Evolutionary conservation across 169 alveolate genomes (phyloP).

Genomic region (Cryptosporidium muris): DNA sequence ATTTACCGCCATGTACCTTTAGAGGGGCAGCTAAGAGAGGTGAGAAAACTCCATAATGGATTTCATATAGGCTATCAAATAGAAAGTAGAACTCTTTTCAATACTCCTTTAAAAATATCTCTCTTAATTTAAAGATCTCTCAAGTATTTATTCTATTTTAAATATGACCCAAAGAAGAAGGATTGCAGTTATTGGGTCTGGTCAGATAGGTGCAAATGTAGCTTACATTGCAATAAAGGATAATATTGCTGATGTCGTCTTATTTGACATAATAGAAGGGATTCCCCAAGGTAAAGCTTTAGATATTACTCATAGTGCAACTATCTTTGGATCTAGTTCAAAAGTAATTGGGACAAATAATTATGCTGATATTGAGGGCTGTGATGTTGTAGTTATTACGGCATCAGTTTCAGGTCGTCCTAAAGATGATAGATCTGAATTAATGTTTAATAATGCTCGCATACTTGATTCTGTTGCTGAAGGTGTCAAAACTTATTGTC

Average conservation of each 20-base stretch:
- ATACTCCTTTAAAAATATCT: background rate
- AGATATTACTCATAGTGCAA: conserved; percentile 79
- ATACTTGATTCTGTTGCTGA: conserved; percentile 77
- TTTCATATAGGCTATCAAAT: no score
- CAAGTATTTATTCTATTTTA: background rate
- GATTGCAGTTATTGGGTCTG: conserved; percentile 81
- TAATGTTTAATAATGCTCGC: conserved; percentile 76
- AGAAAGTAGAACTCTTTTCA: background rate
- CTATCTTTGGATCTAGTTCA: conserved; percentile 76
- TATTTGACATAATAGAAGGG: conserved; percentile 79
- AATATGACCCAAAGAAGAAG: conserved; percentile 76
- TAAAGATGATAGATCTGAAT: conserved; percentile 78
- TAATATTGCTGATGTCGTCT: conserved; percentile 79
- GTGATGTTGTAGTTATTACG: conserved; percentile 79
- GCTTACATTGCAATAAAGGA: conserved; percentile 79
- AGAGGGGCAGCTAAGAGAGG: no score
- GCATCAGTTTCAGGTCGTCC: conserved; percentile 78
- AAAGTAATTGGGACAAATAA: conserved; percentile 78
- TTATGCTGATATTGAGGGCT: conserved; percentile 76
- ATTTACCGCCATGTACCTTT: no score
- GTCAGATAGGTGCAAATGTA: conserved; percentile 79
- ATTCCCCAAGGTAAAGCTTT: conserved; percentile 82
- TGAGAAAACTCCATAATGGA: no score
- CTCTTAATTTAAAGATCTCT: background rate
- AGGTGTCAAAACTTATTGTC: conserved; percentile 77